These are phyloP conservation scores for Penicillium sp. DNA, from an alignment of 2,329 filamentous ascomycete genomes.

Conservation along the genomic window DNA sequence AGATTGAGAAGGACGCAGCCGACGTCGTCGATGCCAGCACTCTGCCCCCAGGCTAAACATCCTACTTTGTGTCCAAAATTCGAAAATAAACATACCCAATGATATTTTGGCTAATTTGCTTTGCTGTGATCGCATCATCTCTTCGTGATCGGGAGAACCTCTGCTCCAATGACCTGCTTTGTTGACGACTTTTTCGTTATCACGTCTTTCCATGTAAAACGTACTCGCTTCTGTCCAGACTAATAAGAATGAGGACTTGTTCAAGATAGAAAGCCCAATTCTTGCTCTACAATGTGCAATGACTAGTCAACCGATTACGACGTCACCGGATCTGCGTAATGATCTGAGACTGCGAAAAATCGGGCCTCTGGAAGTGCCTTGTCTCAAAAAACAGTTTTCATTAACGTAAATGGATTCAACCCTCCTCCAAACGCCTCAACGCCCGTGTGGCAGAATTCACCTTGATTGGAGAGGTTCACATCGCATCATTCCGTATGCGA, in stretches of 20 bases:
- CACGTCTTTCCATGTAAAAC: not conserved
- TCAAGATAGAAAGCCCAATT: too few relatives aligned
- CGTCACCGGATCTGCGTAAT: too few relatives aligned
- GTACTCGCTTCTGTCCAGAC: not conserved
- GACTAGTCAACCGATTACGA: too few relatives aligned
- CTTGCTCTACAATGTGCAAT: too few relatives aligned
- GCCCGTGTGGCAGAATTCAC: not conserved
- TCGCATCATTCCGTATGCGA: too few relatives aligned
- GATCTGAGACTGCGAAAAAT: too few relatives aligned
- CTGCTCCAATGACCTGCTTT: not conserved
- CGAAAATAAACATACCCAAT: slow-evolving; percentile 23
- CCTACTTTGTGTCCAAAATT: slow-evolving; percentile 10
- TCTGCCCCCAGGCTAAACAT: slow-evolving; percentile 73
- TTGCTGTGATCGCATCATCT: slow-evolving; percentile 11
- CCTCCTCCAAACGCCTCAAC: too few relatives aligned
- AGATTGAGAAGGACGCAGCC: slow-evolving; percentile 77
- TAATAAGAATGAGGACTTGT: too few relatives aligned
- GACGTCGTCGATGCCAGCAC: slow-evolving; percentile 93
- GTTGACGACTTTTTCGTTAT: not conserved
- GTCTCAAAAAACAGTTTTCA: too few relatives aligned
- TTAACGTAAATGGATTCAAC: too few relatives aligned
- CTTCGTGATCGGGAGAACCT: not conserved
- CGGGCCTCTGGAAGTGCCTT: too few relatives aligned
- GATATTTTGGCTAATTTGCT: slow-evolving; percentile 14
- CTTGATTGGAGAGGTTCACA: too few relatives aligned